Conservation (phyloP, 257 asterid genomes). For the Lycium ferocissimum region DNA sequence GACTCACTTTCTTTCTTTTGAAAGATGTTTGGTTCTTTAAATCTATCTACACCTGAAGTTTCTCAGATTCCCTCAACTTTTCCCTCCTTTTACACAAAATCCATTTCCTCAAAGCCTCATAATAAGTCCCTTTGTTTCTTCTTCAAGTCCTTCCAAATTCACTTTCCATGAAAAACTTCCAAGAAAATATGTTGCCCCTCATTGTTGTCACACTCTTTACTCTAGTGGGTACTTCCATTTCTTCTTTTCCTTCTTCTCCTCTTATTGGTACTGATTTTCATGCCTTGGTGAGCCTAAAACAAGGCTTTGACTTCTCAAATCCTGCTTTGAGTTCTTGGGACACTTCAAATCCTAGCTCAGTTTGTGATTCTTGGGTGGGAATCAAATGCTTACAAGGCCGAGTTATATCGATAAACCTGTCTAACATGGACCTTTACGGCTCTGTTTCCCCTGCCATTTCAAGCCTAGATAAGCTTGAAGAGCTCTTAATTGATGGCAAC, state of each 20-base stretch:
- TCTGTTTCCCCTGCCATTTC: constrained; percentile 70
- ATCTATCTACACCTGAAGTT: constrained; percentile 45
- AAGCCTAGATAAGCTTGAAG: constrained; percentile 59
- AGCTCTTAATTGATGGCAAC: constrained; percentile 85
- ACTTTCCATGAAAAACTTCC: constrained; percentile 48
- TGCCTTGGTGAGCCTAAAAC: constrained; percentile 62
- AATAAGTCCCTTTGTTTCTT: constrained; percentile 47
- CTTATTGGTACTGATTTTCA: constrained; percentile 64
- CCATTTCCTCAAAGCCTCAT: constrained; percentile 42
- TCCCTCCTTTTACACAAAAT: constrained; percentile 50
- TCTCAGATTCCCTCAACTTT: constrained; percentile 68
- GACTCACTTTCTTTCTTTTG: constrained; percentile 48
- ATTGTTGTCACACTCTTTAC: constrained; percentile 52
- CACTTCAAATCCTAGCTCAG: constrained; percentile 56
- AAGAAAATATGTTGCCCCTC: constrained; percentile 52
- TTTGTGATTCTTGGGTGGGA: constrained; percentile 77
- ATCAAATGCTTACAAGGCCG: constrained; percentile 64
- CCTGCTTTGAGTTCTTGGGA: constrained; percentile 60
- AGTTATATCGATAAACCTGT: constrained; percentile 65
- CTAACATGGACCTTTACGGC: constrained; percentile 80
- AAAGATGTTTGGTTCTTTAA: constrained; percentile 73
- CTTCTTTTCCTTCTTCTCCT: constrained; percentile 68
- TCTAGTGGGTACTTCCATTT: constrained; percentile 41
- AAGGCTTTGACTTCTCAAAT: constrained; percentile 52
- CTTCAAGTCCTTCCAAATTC: constrained; percentile 58